phyloP scores from a whole-genome alignment of 2,329 filamentous ascomycete genomes.

The Truncatella angustata region DNA sequence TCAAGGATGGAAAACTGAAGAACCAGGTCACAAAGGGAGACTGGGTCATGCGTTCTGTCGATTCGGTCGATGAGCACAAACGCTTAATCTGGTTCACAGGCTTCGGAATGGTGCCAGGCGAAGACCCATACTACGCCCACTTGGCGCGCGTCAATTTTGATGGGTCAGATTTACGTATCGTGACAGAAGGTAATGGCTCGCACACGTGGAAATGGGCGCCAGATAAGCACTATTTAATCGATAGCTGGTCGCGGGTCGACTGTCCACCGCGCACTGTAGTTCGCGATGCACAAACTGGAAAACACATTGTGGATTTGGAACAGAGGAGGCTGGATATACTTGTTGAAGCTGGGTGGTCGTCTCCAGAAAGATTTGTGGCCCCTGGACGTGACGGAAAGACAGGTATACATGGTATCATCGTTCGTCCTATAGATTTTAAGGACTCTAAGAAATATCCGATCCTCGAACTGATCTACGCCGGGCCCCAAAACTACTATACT shows the following conservation, averaged over 20 bases:
- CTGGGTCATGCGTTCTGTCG: background rate
- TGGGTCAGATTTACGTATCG: background rate
- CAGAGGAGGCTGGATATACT: background rate
- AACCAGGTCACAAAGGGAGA: background rate
- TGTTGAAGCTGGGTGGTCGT: background rate
- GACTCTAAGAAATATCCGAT: background rate
- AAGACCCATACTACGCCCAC: constrained; percentile 4
- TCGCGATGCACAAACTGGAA: background rate
- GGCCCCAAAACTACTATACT: constrained; percentile 1
- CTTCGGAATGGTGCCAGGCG: background rate
- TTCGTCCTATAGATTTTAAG: background rate
- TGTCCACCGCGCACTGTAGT: background rate
- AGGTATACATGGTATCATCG: background rate
- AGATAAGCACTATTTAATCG: background rate
- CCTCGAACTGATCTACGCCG: background rate
- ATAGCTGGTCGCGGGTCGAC: constrained; percentile 1
- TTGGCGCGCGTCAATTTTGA: background rate
- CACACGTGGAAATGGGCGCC: constrained; percentile 3
- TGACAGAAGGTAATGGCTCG: background rate
- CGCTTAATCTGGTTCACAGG: background rate
- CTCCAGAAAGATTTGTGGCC: background rate
- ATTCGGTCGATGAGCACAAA: background rate
- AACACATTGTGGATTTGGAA: background rate
- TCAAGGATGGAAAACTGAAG: background rate
- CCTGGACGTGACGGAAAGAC: background rate